Base-by-base conservation (phyloP, 2,329 filamentous ascomycete species). In the Nemania diffusa region DNA sequence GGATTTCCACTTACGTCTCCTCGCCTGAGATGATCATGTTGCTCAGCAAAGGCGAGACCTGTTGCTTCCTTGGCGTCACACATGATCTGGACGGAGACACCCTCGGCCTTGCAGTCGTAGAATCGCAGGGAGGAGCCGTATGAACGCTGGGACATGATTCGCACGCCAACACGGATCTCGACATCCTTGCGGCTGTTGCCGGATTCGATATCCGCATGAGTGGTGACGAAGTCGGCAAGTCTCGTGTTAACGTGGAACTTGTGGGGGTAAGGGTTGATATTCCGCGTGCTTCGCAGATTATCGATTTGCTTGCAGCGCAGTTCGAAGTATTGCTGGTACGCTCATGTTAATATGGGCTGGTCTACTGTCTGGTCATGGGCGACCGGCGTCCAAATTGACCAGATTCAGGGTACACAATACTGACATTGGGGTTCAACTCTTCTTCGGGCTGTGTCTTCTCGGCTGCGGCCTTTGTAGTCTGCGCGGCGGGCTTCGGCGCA, bases 191-290 rank as follows among this genome's bases (percentile, higher is more conserved):
- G 87, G 70, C 88, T 85, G 81, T 99, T 94, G 75, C 96, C 96
- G 71, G 93, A 97, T 87, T 94, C 93, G 81, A 98, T 88, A 75
- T 90, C 84, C 63, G 88, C 88, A 77, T 92, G 97, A 62, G 97
- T 88, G 74, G 90, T 85, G 74, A 92, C 84, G 79, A 97, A 97
- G 73, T 94, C 88, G 77, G 87, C 86, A 69, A 97, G 85, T 75
- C 96, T 92, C 77, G 93, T 94, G 80, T 91, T 92, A 79, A 93
- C 90, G 65, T 94, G 85, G 87, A 97, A 98, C 86, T 90, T 91
- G 90, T 99, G 95, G 7, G 96, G 96, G 34, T 67, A 71, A 13
- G 74, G 92, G 77, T 95, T 92, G 46, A 92, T 92, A 67, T 89
- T 83, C 83, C 91, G 90, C 77, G 88, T 89, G 77, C 90, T 84